Base-by-base conservation (phyloP, 2,329 filamentous ascomycete species). In the Neopestalotiopsis sp. region DNA sequence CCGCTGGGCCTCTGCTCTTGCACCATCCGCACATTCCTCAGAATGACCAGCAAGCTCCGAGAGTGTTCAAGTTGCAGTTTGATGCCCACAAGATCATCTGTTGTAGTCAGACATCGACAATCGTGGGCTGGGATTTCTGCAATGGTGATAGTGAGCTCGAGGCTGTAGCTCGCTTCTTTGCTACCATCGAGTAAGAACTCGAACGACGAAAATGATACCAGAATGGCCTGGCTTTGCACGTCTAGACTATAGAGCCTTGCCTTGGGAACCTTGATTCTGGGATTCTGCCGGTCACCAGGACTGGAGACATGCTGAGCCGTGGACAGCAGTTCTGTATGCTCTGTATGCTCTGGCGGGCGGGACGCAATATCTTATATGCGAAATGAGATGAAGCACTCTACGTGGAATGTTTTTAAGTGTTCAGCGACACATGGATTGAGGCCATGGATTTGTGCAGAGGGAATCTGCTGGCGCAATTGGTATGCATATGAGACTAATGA, bases 121-220 rank as follows among this genome's bases (percentile, higher is more conserved):
- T 99, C 76, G 94, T 98, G 0, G 96, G 95, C 0, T 99, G 96
- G 96, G 96, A 99, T 80, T 99, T 98, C 85, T 96, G 94, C 69
- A 94, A 94, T 73, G 92, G 90, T 4, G 95, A 99, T 72, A 81
- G 88, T 67, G 92, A 97, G 74, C 88, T 98, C 66, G 89, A 94
- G 67, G 91, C 93, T 77, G 93, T 92, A 6, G 89, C 90, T 72
- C 87, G 88, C 45, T 97, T 97, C 77, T 97, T 97, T 78, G 90
- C 86, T 66, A 85, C 88, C 2, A 83, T 91, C 57, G 86, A 89
- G 68, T 88, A 79, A 40, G 14, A 2, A 52, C 20, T 24, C 6
- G 20, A 59, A 13, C 9, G 24, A 24, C 20, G 14, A 30, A 34
- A 30, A 34, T 30, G 10, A 34, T 9, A 12, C 1, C 20, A 30